Evolutionary conservation across 83 land plant species (phyloP).

Genomic region (Picea engelmannii): DNA sequence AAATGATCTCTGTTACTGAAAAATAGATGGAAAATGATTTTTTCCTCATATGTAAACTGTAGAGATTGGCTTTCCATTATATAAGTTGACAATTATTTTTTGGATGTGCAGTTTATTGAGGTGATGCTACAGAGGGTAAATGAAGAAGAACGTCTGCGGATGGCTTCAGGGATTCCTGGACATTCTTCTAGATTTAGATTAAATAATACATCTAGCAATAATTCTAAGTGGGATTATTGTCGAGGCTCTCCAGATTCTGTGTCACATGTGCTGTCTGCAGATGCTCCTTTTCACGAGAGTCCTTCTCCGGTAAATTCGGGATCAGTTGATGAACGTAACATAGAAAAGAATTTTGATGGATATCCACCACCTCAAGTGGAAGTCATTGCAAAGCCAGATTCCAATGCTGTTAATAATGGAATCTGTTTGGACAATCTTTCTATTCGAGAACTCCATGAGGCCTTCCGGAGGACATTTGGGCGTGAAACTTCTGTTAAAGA

Average conservation of each 20-base stretch:
- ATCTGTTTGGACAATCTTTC: slow-evolving; percentile 75
- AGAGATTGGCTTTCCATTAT: background rate
- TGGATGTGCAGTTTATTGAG: slow-evolving; percentile 25
- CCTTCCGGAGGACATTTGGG: slow-evolving; percentile 84
- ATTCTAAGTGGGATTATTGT: slow-evolving; percentile 14
- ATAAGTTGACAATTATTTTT: background rate
- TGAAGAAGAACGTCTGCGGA: slow-evolving; percentile 42
- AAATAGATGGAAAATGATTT: background rate
- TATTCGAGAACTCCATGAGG: slow-evolving; percentile 87
- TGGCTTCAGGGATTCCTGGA: slow-evolving; percentile 35
- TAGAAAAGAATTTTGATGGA: slow-evolving; percentile 21
- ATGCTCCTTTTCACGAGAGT: slow-evolving; percentile 22
- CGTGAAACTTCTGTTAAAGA: slow-evolving; percentile 92
- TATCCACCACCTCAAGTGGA: slow-evolving; percentile 21
- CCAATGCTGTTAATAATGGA: slow-evolving; percentile 36
- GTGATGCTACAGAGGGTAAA: slow-evolving; percentile 52
- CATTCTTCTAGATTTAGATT: slow-evolving; percentile 12
- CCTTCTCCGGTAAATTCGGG: slow-evolving; percentile 6
- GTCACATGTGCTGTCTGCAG: slow-evolving; percentile 17
- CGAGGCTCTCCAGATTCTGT: slow-evolving; percentile 17
- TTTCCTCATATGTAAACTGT: background rate
- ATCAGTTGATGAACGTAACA: slow-evolving; percentile 7
- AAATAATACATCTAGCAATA: slow-evolving; percentile 20
- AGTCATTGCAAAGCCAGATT: slow-evolving; percentile 30
- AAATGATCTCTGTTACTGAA: background rate